Base-by-base conservation (phyloP, 371 early-diverging fungal genomes). In the Mortierella sp. region DNA sequence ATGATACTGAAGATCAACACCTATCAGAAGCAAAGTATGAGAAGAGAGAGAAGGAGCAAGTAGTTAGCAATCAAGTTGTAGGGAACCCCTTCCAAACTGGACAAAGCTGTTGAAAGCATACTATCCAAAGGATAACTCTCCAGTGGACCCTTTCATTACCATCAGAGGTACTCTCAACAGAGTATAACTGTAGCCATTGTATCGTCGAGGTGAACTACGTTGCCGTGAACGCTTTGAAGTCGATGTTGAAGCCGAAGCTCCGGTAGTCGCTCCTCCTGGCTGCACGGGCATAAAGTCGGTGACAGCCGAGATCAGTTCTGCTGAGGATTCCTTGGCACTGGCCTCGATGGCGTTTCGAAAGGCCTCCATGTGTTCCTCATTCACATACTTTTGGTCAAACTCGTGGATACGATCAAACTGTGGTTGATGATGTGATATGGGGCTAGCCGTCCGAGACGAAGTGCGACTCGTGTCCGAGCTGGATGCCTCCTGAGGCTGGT, bases 101-200 rank as follows among this genome's bases (percentile, higher is more conserved):
- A n/a, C n/a, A n/a, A n/a, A n/a, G n/a, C n/a, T n/a, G n/a, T n/a
- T n/a, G n/a, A n/a, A n/a, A n/a, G n/a, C n/a, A n/a, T n/a, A n/a
- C n/a, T n/a, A n/a, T n/a, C n/a, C n/a, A n/a, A n/a, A n/a, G n/a
- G n/a, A n/a, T n/a, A n/a, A n/a, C n/a, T n/a, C n/a, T 34, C 34
- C 4, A 34, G 34, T 34, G 34, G n/a, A n/a, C n/a, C n/a, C n/a
- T n/a, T n/a, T 34, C 10, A 7, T 34, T 80, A 91, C 88, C 63
- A 91, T 83, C 22, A 91, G 69, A 24, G 91, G 91, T 48, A 83
- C 85, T 60, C 85, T 81, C 8, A 90, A 64, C 0, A 91, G 55
- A 6, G 82, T 81, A 65, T 87, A 86, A 28, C 78, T 80, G 44
- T 65, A 70, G 57, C 73, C 81, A 16, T 67, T 73, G 16, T 71